A percentile compares a stretch with the other conserved stretches of the same genome.
These are phyloP conservation scores for Kwoniella pini DNA, from an alignment of 768 basidiomycete genomes.

Conservation along the genomic window DNA sequence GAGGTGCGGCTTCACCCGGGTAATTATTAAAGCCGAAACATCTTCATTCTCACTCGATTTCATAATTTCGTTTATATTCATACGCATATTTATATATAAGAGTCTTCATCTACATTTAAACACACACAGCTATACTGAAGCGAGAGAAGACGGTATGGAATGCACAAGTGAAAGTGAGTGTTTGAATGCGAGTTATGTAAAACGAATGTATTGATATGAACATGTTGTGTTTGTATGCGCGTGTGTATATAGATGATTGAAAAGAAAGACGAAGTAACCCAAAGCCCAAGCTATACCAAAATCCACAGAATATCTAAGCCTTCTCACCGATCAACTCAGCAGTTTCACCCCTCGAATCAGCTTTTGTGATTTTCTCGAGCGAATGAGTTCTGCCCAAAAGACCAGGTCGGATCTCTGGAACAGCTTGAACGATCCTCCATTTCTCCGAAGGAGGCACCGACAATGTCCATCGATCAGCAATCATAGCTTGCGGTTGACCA, in stretches of 20 bases:
- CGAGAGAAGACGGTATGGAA: constrained; percentile 3
- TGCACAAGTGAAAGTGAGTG: constrained; percentile 12
- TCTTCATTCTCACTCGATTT: no score
- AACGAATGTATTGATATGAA: constrained; percentile 6
- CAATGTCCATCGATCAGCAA: constrained; percentile 51
- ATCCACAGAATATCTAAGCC: constrained; percentile 9
- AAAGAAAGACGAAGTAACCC: not conserved
- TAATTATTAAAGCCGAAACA: constrained; percentile 1
- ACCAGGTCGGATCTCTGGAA: constrained; percentile 49
- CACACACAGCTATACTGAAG: no score
- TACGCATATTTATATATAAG: not conserved
- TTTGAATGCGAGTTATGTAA: not conserved
- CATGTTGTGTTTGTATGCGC: not conserved
- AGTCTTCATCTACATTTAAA: not conserved
- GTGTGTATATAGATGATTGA: not conserved
- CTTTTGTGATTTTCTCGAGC: constrained; percentile 32
- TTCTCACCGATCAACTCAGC: constrained; percentile 36
- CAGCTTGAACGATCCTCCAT: constrained; percentile 62
- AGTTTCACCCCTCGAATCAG: constrained; percentile 44
- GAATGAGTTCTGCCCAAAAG: constrained; percentile 24
- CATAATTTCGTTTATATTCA: not conserved
- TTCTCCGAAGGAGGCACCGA: constrained; percentile 71
- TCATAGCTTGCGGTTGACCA: constrained; percentile 61
- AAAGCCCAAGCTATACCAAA: not conserved
- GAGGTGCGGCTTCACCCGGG: not conserved